A percentile compares a stretch with the other conserved stretches of the same genome.
These are phyloP conservation scores for Onygenales sp. DNA, from an alignment of 2,329 filamentous ascomycete genomes.

Conservation along the genomic window DNA sequence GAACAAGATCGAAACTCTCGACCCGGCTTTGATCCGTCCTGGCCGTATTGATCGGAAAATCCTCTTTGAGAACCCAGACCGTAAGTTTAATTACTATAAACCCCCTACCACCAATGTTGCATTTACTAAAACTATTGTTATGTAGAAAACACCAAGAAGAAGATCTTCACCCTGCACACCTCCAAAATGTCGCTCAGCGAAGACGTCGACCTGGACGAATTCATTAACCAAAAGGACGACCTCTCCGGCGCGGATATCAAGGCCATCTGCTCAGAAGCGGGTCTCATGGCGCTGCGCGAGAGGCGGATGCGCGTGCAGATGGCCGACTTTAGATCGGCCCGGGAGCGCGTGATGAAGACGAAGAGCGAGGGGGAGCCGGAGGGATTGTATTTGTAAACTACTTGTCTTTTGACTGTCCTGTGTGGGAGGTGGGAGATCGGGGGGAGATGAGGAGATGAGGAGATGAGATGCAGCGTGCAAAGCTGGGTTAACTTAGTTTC, in stretches of 20 bases:
- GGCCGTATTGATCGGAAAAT: conserved; percentile 99
- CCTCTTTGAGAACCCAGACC: conserved; percentile 62
- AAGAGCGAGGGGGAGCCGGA: conserved; percentile 98
- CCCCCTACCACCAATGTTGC: background rate
- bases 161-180: conserved; percentile 97
- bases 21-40: conserved; percentile 90
- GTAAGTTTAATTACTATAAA: conserved; percentile 33
- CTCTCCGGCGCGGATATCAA: conserved; percentile 96
- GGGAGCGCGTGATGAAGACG: conserved; percentile 92
- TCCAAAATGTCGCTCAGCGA: conserved; percentile 96
- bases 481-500: too few species aligned
- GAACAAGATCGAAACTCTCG: conserved; percentile 98
- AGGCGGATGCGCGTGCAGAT: conserved; percentile 97
- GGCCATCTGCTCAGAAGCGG: conserved; percentile 95
- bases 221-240: conserved; percentile 97
- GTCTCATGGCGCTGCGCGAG: conserved; percentile 86
- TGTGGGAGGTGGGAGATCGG: too few species aligned
- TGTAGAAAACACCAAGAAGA: conserved; percentile 77
- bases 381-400: conserved; percentile 83
- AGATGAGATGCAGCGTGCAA: too few species aligned
- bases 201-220: conserved; percentile 97
- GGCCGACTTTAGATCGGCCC: conserved; percentile 88
- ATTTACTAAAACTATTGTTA: conserved; percentile 14
- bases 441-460: too few species aligned
- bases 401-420: background rate